Percentiles rank a stretch among this genome's conserved stretches.
phyloP scores from a whole-genome alignment of 257 asterid genomes.

The Rubia yunnanensis region DNA sequence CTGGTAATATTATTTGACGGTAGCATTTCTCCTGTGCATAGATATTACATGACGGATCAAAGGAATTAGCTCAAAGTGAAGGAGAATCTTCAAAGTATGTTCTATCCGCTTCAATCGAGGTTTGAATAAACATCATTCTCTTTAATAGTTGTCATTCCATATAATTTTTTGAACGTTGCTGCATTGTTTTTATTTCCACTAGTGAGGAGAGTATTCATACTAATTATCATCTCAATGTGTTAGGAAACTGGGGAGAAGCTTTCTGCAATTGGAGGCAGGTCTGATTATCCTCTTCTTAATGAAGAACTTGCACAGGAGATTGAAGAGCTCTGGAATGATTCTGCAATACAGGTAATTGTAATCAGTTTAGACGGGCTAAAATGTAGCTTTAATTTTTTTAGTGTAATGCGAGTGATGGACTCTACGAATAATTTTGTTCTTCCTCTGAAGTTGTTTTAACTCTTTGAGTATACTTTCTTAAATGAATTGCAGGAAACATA shows the following conservation, averaged over 20 bases:
- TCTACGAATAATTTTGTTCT: slow-evolving; percentile 3
- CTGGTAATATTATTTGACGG: not conserved
- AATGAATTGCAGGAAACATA: slow-evolving; percentile 55
- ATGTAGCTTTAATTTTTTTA: not conserved
- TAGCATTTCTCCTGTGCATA: slow-evolving; percentile 18
- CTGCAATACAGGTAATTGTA: slow-evolving; percentile 70
- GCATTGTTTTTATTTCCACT: not conserved
- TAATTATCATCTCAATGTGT: slow-evolving; percentile 18
- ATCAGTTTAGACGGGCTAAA: slow-evolving; percentile 9
- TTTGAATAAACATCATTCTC: slow-evolving; percentile 21
- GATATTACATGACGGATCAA: slow-evolving; percentile 86
- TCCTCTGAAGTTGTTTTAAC: not conserved
- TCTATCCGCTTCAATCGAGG: slow-evolving; percentile 75
- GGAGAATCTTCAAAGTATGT: slow-evolving; percentile 55
- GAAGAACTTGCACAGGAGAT: slow-evolving; percentile 68
- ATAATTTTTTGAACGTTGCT: not conserved
- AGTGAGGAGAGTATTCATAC: not conserved
- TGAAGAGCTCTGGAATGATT: slow-evolving; percentile 78
- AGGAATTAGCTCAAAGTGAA: slow-evolving; percentile 66
- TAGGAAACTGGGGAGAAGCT: slow-evolving; percentile 81
- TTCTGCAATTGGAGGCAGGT: slow-evolving; percentile 81
- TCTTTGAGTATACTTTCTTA: slow-evolving; percentile 22
- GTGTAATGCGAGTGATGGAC: not conserved
- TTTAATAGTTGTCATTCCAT: not conserved
- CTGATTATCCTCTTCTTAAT: slow-evolving; percentile 67